Conservation (phyloP, 108 stramenopile genomes). For the Cyclotella cryptica region DNA sequence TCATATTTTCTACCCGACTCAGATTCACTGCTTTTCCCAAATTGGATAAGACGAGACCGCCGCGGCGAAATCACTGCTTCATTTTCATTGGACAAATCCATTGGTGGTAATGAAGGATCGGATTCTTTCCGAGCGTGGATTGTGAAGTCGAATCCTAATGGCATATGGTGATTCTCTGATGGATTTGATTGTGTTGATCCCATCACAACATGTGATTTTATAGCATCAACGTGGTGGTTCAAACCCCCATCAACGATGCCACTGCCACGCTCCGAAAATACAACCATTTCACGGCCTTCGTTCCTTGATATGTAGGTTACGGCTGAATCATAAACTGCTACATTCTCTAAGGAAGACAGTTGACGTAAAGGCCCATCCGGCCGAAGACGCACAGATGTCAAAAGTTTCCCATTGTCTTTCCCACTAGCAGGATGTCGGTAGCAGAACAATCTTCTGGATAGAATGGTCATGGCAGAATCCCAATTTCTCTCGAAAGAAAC, state of each 20-base stretch:
- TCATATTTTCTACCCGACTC: conserved; percentile 58
- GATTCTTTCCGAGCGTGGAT: conserved; percentile 51
- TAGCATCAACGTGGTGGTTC: conserved; percentile 25
- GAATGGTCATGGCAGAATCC: conserved; percentile 63
- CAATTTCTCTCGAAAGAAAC: conserved; percentile 22
- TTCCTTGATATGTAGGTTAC: conserved; percentile 66
- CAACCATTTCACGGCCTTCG: conserved; percentile 51
- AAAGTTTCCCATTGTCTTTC: conserved; percentile 27
- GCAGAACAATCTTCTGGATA: conserved; percentile 76
- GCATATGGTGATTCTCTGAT: conserved; percentile 14
- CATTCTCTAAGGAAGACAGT: conserved; percentile 65
- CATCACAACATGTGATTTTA: conserved; percentile 36
- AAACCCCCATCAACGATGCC: conserved; percentile 3
- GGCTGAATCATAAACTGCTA: conserved; percentile 78
- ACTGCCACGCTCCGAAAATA: conserved; percentile 72
- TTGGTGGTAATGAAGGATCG: conserved; percentile 48
- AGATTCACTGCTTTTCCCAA: conserved; percentile 56
- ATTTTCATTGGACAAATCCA: conserved; percentile 7
- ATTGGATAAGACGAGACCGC: conserved; percentile 64
- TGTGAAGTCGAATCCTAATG: conserved; percentile 54
- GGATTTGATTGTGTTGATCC: conserved; percentile 22
- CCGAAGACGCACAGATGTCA: conserved; percentile 62
- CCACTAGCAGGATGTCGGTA: conserved; percentile 51
- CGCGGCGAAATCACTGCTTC: conserved; percentile 61
- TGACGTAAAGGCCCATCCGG: conserved; percentile 66